These are phyloP conservation scores for Amniculicola lignicola DNA, from an alignment of 495 filamentous ascomycete species.

Conservation along the genomic window DNA sequence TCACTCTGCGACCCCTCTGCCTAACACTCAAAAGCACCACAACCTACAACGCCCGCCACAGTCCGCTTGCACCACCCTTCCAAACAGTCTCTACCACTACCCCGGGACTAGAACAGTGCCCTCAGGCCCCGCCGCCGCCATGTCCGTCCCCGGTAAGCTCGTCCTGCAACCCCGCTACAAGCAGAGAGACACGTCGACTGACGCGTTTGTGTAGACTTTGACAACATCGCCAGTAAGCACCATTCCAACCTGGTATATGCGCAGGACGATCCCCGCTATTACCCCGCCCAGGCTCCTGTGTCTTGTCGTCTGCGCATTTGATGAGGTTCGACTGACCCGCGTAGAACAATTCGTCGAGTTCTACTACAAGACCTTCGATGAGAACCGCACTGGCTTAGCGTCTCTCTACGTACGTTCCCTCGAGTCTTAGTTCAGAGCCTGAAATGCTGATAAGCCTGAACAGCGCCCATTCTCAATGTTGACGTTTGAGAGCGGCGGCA, in stretches of 20 bases:
- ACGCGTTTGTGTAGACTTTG: slow-evolving; percentile 47
- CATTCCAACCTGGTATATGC: not conserved
- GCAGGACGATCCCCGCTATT: no score
- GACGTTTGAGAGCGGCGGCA: slow-evolving; percentile 73
- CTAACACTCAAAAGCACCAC: no score
- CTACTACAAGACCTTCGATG: slow-evolving; percentile 88
- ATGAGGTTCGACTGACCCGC: not conserved
- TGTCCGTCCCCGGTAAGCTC: no score
- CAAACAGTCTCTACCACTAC: no score
- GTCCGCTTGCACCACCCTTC: no score
- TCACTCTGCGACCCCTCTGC: no score
- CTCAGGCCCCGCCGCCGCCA: no score
- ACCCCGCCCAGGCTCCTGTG: no score
- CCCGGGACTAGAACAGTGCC: no score
- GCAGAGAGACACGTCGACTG: slow-evolving; percentile 14
- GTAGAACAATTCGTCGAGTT: slow-evolving; percentile 68
- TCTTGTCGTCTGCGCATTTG: no score
- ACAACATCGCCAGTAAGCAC: slow-evolving; percentile 54
- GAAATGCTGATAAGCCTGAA: not conserved
- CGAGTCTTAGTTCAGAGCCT: no score
- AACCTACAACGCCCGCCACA: no score
- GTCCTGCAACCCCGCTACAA: not conserved
- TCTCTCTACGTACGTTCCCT: slow-evolving; percentile 70
- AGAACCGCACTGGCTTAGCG: slow-evolving; percentile 56
- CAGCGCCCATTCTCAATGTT: slow-evolving; percentile 86